phyloP scores from a whole-genome alignment of 176 grass and related monocot genomes.

The Areca catechu region DNA sequence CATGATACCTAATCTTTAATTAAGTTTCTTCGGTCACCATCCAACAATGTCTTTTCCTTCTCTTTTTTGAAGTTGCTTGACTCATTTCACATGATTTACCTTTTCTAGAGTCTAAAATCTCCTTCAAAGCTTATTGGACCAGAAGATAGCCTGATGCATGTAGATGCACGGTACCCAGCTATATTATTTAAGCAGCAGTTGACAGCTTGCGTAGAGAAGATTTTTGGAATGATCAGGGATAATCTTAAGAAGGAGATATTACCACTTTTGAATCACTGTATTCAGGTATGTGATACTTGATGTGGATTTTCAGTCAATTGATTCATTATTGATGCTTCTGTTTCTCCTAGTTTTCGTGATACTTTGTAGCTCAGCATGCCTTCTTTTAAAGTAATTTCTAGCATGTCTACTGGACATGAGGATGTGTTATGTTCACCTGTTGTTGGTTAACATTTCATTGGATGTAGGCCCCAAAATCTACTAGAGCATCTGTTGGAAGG shows the following conservation, averaged over 20 bases:
- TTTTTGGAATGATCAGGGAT: conserved; percentile 91
- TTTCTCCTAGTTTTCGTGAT: too few relatives aligned
- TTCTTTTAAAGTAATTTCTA: too few relatives aligned
- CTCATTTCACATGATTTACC: too few relatives aligned
- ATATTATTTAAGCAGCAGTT: conserved; percentile 98
- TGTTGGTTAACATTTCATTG: background rate
- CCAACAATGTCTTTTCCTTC: too few relatives aligned
- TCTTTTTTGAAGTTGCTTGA: too few relatives aligned
- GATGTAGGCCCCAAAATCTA: conserved; percentile 81
- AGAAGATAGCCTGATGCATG: conserved; percentile 59
- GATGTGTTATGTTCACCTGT: too few relatives aligned
- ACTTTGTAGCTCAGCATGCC: too few relatives aligned
- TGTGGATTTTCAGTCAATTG: too few relatives aligned
- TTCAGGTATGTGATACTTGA: conserved; percentile 44
- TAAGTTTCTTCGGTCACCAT: too few relatives aligned
- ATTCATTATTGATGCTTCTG: too few relatives aligned
- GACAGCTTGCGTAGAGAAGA: conserved; percentile 87
- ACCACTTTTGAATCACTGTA: conserved; percentile 82
- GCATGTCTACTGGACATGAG: too few relatives aligned
- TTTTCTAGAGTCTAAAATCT: conserved; percentile 48
- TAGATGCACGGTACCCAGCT: conserved; percentile 87
- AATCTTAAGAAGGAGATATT: conserved; percentile 94
- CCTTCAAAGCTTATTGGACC: conserved; percentile 57
- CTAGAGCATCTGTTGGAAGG: conserved; percentile 54
- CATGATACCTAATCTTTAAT: too few relatives aligned